These are phyloP conservation scores for Fusarium camptoceras DNA, from an alignment of 2,329 filamentous ascomycete species.

Conservation along the genomic window DNA sequence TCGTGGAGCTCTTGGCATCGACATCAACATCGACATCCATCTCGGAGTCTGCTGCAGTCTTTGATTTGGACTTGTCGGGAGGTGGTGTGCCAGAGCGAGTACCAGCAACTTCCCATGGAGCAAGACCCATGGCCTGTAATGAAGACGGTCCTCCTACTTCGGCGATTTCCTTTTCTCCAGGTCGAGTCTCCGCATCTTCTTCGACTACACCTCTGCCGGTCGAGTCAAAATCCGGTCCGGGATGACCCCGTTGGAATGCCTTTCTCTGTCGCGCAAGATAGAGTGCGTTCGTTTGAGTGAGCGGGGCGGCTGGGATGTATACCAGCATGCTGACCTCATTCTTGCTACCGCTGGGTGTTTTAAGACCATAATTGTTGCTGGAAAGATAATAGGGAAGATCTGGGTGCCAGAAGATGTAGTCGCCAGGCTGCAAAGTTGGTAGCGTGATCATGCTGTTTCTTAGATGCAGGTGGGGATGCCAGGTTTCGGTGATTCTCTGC, in stretches of 20 bases:
- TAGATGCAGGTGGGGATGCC: constrained; percentile 68
- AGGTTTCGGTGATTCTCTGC: constrained; percentile 67
- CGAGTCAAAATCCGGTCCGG: constrained; percentile 67
- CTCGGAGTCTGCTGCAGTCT: constrained; percentile 47
- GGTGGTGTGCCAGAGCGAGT: constrained; percentile 48
- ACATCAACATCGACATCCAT: constrained; percentile 41
- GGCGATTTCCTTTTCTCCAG: constrained; percentile 64
- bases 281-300: constrained; percentile 68
- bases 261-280: constrained; percentile 69
- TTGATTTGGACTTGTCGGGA: constrained; percentile 33
- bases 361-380: constrained; percentile 51
- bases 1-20: constrained; percentile 44
- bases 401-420: constrained; percentile 70
- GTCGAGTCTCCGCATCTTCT: constrained; percentile 62
- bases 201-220: constrained; percentile 61
- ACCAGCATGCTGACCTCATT: constrained; percentile 62
- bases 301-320: constrained; percentile 66
- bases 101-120: constrained; percentile 59
- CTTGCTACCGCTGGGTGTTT: constrained; percentile 44
- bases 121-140: constrained; percentile 68
- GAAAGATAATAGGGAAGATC: constrained; percentile 68
- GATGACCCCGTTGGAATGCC: constrained; percentile 66
- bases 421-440: constrained; percentile 65
- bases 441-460: constrained; percentile 66
- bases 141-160: constrained; percentile 63